Evolutionary conservation across 208 protist genomes (phyloP).

Genomic region (Leishmania gerbilli): DNA sequence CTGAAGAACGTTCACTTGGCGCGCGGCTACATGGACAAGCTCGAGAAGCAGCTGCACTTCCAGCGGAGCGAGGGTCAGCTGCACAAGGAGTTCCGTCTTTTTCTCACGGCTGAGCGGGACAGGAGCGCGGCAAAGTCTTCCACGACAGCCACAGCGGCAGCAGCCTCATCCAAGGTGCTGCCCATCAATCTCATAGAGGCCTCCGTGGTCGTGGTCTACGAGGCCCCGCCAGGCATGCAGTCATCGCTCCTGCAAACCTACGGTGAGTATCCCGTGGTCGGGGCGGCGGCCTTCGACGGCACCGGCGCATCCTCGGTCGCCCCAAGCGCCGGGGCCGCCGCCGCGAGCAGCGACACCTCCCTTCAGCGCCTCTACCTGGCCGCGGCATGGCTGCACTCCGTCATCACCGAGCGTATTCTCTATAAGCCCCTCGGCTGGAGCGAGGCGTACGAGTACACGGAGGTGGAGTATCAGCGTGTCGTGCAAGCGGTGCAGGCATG

Average conservation of each 20-base stretch:
- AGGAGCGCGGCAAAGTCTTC: conserved; percentile 1
- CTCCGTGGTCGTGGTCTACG: conserved; percentile 93
- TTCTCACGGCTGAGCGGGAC: conserved; percentile 97
- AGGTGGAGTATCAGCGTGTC: conserved; percentile 95
- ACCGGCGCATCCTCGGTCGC: background rate
- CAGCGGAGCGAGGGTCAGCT: conserved; percentile 59
- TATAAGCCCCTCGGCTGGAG: conserved; percentile 98
- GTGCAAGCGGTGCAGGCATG: conserved; percentile 94
- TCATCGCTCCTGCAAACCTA: conserved; percentile 93
- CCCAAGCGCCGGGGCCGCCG: background rate
- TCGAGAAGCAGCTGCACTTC: conserved; percentile 97
- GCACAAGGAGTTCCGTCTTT: conserved; percentile 94
- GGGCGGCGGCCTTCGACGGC: background rate
- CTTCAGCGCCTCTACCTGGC: conserved; percentile 97
- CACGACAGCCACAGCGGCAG: background rate
- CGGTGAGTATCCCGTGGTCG: conserved; percentile 26
- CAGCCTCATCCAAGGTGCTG: conserved; percentile 29
- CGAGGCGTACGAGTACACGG: conserved; percentile 98
- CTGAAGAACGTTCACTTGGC: conserved; percentile 99
- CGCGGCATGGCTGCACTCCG: conserved; percentile 96
- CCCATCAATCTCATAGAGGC: conserved; percentile 77
- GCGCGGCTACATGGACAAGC: conserved; percentile 89
- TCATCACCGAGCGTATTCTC: conserved; percentile 96
- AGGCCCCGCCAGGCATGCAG: conserved; percentile 96
- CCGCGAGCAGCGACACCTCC: conserved; percentile 14